phyloP scores from a whole-genome alignment of 352 stramenopile genomes.

The Phytophthora idaei region DNA sequence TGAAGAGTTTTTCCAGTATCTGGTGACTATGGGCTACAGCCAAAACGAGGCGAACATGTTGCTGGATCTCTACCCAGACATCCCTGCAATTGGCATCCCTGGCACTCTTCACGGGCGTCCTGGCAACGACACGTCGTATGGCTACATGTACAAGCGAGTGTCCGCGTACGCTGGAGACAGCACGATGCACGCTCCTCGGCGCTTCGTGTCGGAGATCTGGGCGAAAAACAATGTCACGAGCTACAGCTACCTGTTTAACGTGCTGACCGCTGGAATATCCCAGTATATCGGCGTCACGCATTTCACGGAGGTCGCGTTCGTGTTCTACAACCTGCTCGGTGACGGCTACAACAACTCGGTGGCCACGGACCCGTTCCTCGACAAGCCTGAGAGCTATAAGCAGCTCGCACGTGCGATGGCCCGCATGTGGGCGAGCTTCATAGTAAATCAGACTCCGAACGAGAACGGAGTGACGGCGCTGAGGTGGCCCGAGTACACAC shows the following conservation, averaged over 20 bases:
- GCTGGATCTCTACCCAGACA: conserved; percentile 27
- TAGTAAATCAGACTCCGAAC: conserved; percentile 28
- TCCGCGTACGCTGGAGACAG: conserved; percentile 26
- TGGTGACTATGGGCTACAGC: conserved; percentile 20
- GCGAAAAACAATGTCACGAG: conserved; percentile 21
- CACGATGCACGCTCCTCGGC: conserved; percentile 22
- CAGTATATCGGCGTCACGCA: conserved; percentile 28
- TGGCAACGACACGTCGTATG: conserved; percentile 4
- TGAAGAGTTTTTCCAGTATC: conserved; percentile 27
- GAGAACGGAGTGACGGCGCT: conserved; percentile 17
- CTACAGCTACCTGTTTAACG: conserved; percentile 41
- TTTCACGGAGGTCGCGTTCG: conserved; percentile 37
- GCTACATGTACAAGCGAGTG: conserved; percentile 30
- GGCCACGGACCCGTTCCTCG: conserved; percentile 27
- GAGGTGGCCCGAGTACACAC: conserved; percentile 31
- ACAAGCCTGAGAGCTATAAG: conserved; percentile 20
- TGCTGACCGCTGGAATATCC: conserved; percentile 11
- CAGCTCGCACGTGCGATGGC: conserved; percentile 29
- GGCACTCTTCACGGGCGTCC: conserved; percentile 23
- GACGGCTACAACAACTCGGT: conserved; percentile 35
- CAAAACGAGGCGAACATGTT: conserved; percentile 13
- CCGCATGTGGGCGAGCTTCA: conserved; percentile 41
- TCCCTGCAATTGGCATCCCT: conserved; percentile 18
- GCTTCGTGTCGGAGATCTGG: conserved; percentile 31
- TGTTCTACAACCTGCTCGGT: conserved; percentile 34